Evolutionary conservation across 352 stramenopile genomes (phyloP).

Genomic region (Phytophthora lateralis): DNA sequence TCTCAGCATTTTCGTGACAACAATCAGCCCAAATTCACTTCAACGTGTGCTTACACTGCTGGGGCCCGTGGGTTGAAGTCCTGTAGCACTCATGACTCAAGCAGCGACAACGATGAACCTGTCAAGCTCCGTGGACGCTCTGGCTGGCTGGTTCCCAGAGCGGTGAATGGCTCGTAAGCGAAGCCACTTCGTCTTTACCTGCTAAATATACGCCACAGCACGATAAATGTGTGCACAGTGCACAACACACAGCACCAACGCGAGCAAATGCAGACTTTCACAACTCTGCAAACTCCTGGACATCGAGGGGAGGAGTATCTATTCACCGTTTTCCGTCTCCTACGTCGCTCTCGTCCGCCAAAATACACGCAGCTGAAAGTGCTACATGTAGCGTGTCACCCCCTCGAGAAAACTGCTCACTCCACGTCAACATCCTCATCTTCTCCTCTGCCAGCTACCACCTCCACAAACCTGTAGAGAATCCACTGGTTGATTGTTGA

Average conservation of each 20-base stretch:
- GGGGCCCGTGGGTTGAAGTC: conserved; percentile 23
- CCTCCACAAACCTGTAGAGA: conserved; percentile 10
- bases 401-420: conserved; percentile 13
- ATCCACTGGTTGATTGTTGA: conserved; percentile 5
- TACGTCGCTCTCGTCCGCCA: conserved; percentile 19
- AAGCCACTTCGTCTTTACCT: conserved; percentile 7
- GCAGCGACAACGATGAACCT: background rate
- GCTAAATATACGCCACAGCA: conserved; percentile 32
- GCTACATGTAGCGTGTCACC: conserved; percentile 30
- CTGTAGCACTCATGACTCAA: conserved; percentile 79
- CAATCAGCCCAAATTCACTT: background rate
- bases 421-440: conserved; percentile 17
- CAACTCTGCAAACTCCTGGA: conserved; percentile 4
- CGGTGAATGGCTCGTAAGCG: background rate
- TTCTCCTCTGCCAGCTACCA: conserved; percentile 3
- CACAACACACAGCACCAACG: conserved; percentile 7
- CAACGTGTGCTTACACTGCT: conserved; percentile 35
- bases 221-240: conserved; percentile 8
- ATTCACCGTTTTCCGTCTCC: conserved; percentile 38
- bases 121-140: background rate
- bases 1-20: background rate
- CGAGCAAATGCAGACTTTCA: background rate
- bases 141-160: background rate
- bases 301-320: conserved; percentile 33
- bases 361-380: conserved; percentile 22